A percentile compares a stretch with the other conserved stretches of the same genome.
Conservation (phyloP, 768 basidiomycete genomes). For the Tricholoma sp. region DNA sequence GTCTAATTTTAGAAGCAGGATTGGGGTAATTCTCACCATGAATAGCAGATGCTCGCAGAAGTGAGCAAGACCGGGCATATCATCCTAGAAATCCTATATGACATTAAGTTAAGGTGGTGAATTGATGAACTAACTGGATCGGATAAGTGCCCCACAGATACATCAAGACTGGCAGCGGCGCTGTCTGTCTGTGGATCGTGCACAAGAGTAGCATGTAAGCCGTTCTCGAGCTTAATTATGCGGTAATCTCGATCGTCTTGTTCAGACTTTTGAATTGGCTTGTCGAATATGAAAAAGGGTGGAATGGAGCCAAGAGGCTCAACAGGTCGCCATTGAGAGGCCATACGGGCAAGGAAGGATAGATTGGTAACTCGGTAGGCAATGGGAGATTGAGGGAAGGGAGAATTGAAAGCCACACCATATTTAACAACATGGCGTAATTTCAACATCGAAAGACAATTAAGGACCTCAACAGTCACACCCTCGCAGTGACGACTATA, state of each 20-base stretch:
- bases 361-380: not conserved
- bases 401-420: not conserved
- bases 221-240: slow-evolving; percentile 82
- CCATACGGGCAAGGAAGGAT: slow-evolving; percentile 10
- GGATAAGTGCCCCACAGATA: slow-evolving; percentile 88
- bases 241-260: slow-evolving; percentile 80
- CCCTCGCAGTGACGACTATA: not conserved
- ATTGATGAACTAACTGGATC: slow-evolving; percentile 68
- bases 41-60: slow-evolving; percentile 96
- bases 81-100: slow-evolving; percentile 41
- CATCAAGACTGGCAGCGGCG: slow-evolving; percentile 90
- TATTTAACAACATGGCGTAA: not conserved
- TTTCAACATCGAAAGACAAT: not conserved
- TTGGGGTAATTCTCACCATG: slow-evolving; percentile 55
- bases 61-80: slow-evolving; percentile 90
- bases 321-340: slow-evolving; percentile 32
- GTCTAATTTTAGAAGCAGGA: not conserved
- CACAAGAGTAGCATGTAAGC: slow-evolving; percentile 80
- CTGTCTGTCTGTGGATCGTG: slow-evolving; percentile 88
- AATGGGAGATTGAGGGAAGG: not conserved
- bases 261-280: slow-evolving; percentile 61
- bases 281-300: slow-evolving; percentile 50
- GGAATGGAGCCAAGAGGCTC: slow-evolving; percentile 24
- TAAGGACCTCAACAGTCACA: not conserved
- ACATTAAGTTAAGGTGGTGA: not conserved